A percentile compares a stretch with the other conserved stretches of the same genome.
Evolutionary conservation across 2,329 filamentous ascomycete genomes (phyloP).

Genomic region (Thelonectria rubi): DNA sequence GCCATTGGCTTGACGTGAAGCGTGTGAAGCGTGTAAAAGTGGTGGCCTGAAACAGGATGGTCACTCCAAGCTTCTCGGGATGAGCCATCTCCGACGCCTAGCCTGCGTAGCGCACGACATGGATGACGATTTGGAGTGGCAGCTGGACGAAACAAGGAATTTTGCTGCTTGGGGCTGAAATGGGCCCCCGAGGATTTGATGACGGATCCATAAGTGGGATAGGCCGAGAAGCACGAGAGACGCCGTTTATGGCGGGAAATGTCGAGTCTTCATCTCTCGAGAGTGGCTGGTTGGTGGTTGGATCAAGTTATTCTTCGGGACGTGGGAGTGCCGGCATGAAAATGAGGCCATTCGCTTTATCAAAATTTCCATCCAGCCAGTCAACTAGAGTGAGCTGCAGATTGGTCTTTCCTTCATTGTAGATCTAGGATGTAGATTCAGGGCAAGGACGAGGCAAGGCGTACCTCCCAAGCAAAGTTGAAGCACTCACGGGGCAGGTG

Average conservation of each 20-base stretch:
- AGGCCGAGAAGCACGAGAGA: background rate
- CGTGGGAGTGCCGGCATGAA: background rate
- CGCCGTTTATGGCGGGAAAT: background rate
- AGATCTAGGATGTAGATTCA: too few relatives aligned
- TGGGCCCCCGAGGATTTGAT: background rate
- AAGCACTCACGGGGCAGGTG: too few relatives aligned
- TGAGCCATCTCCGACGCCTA: conserved; percentile 45
- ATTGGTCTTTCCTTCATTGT: background rate
- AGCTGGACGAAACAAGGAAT: conserved; percentile 1
- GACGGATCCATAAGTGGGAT: background rate
- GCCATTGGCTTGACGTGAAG: conserved; percentile 26
- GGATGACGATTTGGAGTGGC: conserved; percentile 5
- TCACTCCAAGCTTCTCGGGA: conserved; percentile 42
- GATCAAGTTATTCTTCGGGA: background rate
- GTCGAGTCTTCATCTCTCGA: background rate
- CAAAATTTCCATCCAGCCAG: background rate
- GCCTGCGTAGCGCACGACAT: conserved; percentile 30
- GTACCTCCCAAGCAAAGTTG: too few relatives aligned
- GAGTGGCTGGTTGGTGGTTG: background rate
- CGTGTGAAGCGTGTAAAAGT: conserved; percentile 28
- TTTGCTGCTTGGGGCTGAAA: background rate
- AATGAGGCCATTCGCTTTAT: background rate
- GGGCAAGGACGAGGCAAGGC: too few relatives aligned
- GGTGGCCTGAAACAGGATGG: conserved; percentile 41
- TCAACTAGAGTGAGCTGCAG: background rate